Evolutionary conservation across 441 rosid genomes (phyloP), one percentile per base, ranked within the genome.

Genomic region (Metrosideros polymorpha): DNA sequence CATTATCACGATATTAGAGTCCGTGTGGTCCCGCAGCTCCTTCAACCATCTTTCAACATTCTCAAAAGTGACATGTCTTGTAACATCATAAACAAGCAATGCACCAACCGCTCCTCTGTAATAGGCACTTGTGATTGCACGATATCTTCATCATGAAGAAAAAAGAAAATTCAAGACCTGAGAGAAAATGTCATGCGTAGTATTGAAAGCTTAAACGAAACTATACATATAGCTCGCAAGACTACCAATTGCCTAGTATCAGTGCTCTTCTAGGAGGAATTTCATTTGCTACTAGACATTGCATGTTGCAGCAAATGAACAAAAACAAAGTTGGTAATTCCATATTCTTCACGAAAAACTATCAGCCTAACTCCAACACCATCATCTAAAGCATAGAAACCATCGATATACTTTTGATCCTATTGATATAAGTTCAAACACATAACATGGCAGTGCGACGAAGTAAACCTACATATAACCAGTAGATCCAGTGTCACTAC

Each of bases 31-130:
- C 79, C 88, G 85, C 59, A 86, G 88, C 85, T 86, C 88, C 82
- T 83, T 86, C 85, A 86, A 82, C 88, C 90, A 85, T 59, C 85
- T 84, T 76, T 85, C 89, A 25, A 85, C 85, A 56, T 88, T 86
- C 84, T 85, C 87, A 79, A 85, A 88, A 24, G 87, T 85, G 83
- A 54, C 87, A 25, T 85, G 89, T 71, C 88, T 84, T 6, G 86
- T 83, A 42, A 83, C 86, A 8, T 75, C 85, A 76, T 83, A 83
- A 61, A 87, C 86, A 55, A 86, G 88, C 63, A 86, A 63, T 2
- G 88, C 88, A 25, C 88, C 88, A n/a, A 86, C 88, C 3, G 88
- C 88, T 86, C 88, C 88, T 86, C 88, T 83, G 85, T 86, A 86
- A 35, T 86, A 86, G 51, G 88, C 88, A 6, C 88, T 86, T 49